phyloP scores from a whole-genome alignment of 305 asterid genomes.

The Solanum hybrid region DNA sequence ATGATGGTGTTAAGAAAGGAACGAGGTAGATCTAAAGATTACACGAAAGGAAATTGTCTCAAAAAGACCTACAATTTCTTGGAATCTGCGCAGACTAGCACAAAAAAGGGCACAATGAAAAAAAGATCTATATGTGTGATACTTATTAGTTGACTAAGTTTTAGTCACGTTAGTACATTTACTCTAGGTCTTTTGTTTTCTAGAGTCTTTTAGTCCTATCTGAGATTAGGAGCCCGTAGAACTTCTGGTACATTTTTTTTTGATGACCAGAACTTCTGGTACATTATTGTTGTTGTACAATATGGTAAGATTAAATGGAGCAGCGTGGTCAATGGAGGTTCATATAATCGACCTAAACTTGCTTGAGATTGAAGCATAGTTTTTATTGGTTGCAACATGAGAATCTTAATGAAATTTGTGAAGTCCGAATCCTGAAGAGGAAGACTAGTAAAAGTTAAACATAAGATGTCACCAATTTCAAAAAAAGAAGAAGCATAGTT shows the following conservation, averaged over 20 bases:
- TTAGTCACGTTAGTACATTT: not conserved
- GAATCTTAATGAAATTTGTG: not conserved
- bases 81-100: not conserved
- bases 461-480: not conserved
- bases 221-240: not conserved
- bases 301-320: not conserved
- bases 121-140: not conserved
- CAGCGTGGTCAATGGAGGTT: not conserved
- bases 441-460: not conserved
- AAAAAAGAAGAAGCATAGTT: not conserved
- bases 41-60: not conserved
- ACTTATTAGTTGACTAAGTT: not conserved
- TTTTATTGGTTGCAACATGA: not conserved
- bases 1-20: not conserved
- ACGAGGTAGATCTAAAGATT: not conserved
- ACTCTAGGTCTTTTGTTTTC: not conserved
- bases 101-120: not conserved
- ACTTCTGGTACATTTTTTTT: not conserved
- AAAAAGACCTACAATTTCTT: not conserved
- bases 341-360: not conserved
- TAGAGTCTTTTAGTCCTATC: not conserved
- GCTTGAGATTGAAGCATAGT: not conserved
- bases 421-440: not conserved
- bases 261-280: not conserved
- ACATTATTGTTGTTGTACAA: not conserved